Evolutionary conservation across 2,329 filamentous ascomycete genomes (phyloP).

Genomic region (Curvularia sp.): DNA sequence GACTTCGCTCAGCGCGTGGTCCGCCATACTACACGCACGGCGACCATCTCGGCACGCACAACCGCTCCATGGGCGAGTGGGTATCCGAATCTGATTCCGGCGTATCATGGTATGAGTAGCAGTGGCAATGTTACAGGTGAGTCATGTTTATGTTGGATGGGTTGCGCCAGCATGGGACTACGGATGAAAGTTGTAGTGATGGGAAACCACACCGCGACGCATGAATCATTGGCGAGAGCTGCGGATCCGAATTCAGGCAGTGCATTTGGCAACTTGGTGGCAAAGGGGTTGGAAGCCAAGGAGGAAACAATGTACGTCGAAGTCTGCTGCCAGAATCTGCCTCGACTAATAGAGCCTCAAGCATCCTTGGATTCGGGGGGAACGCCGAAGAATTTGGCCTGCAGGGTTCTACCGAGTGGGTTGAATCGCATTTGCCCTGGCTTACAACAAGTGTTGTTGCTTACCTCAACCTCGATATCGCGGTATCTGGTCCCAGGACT

Average conservation of each 20-base stretch:
- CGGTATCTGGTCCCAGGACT: slow-evolving; percentile 55
- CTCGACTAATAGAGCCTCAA: slow-evolving; percentile 39
- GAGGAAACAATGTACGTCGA: slow-evolving; percentile 56
- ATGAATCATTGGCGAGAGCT: slow-evolving; percentile 62
- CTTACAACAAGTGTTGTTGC: slow-evolving; percentile 53
- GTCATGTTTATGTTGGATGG: slow-evolving; percentile 67
- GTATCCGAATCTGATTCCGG: slow-evolving; percentile 49
- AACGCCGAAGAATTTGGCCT: slow-evolving; percentile 53
- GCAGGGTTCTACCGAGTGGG: slow-evolving; percentile 56
- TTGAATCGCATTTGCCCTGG: slow-evolving; percentile 59
- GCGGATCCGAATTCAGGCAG: slow-evolving; percentile 61
- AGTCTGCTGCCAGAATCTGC: slow-evolving; percentile 52
- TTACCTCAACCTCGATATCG: slow-evolving; percentile 62
- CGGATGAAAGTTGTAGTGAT: slow-evolving; percentile 64
- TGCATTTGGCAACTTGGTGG: slow-evolving; percentile 57
- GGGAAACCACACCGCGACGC: slow-evolving; percentile 64
- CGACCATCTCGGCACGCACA: slow-evolving; percentile 43
- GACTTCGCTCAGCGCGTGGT: slow-evolving; percentile 47
- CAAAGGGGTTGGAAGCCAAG: slow-evolving; percentile 61
- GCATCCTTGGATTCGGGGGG: slow-evolving; percentile 55
- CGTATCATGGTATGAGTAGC: slow-evolving; percentile 58
- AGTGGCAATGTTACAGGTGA: slow-evolving; percentile 56
- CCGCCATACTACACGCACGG: slow-evolving; percentile 51
- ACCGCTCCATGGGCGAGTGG: slow-evolving; percentile 49
- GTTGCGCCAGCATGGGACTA: slow-evolving; percentile 78